phyloP scores from a whole-genome alignment of 2,329 filamentous ascomycete species.

The Cordyceps farinosa region DNA sequence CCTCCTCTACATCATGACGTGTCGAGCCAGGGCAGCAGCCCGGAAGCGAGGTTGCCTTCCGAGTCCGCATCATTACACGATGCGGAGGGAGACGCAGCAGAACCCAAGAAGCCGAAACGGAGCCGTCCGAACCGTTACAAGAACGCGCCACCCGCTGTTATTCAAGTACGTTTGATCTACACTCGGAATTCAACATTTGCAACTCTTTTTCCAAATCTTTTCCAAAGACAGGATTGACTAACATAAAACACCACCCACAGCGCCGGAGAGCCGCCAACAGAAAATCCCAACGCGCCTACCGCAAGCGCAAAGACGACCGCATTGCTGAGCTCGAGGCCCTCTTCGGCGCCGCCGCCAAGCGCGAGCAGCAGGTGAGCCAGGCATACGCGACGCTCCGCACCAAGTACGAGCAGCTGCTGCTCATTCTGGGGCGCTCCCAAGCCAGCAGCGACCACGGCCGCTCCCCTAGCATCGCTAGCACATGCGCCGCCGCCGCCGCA shows the following conservation, averaged over 20 bases:
- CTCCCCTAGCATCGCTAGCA: neutral
- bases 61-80: conserved; percentile 3
- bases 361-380: conserved; percentile 52
- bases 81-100: neutral
- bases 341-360: conserved; percentile 50
- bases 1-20: neutral
- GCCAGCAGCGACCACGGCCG: neutral
- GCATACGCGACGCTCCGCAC: conserved; percentile 50
- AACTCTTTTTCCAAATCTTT: no score
- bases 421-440: neutral
- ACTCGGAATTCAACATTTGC: no score
- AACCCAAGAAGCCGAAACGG: conserved; percentile 36
- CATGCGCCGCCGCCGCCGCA: neutral
- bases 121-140: conserved; percentile 52
- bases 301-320: conserved; percentile 48
- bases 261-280: conserved; percentile 32
- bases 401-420: conserved; percentile 38
- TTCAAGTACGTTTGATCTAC: conserved; percentile 38
- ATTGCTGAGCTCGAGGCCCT: conserved; percentile 60
- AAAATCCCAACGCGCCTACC: conserved; percentile 32
- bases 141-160: conserved; percentile 47
- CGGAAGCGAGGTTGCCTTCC: neutral
- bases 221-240: no score
- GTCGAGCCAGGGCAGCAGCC: conserved; percentile 6
- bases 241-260: conserved; percentile 17